Evolutionary conservation across 2,329 filamentous ascomycete genomes (phyloP).

Genomic region (Fusarium annulatum): DNA sequence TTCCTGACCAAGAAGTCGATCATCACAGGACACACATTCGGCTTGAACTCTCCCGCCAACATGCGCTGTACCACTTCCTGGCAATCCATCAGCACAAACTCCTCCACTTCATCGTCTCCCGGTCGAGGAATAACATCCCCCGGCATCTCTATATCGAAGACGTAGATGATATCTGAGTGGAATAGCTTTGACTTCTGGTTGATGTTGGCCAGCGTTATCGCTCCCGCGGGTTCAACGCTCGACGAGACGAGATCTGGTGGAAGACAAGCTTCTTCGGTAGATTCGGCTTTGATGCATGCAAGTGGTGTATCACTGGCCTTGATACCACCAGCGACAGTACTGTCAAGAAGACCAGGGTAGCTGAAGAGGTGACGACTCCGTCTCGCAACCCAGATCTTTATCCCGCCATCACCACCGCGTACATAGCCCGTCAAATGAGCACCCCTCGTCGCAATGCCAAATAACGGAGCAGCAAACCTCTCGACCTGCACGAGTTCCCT

Average conservation of each 20-base stretch:
- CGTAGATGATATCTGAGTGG: conserved; percentile 64
- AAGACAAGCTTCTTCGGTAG: conserved; percentile 74
- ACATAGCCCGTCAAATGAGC: conserved; percentile 74
- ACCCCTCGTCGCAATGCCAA: conserved; percentile 75
- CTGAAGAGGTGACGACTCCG: conserved; percentile 75
- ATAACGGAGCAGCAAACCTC: conserved; percentile 70
- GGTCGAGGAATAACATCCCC: conserved; percentile 70
- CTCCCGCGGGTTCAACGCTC: conserved; percentile 45
- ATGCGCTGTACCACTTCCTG: conserved; percentile 70
- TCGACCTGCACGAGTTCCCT: conserved; percentile 62
- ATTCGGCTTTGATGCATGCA: conserved; percentile 77
- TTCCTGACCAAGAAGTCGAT: conserved; percentile 86
- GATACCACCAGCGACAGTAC: conserved; percentile 82
- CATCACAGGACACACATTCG: conserved; percentile 81
- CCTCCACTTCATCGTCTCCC: conserved; percentile 81
- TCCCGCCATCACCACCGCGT: conserved; percentile 49
- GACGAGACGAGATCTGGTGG: conserved; percentile 43
- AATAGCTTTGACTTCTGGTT: conserved; percentile 43
- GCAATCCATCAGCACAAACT: conserved; percentile 76
- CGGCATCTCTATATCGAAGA: conserved; percentile 79
- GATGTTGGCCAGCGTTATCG: conserved; percentile 51
- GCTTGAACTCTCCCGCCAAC: conserved; percentile 79
- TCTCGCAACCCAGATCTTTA: conserved; percentile 79
- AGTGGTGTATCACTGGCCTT: conserved; percentile 73
- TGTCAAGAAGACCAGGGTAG: conserved; percentile 80